Base-by-base conservation (phyloP, 768 basidiomycete species). In the Leucocoprinus sp. region DNA sequence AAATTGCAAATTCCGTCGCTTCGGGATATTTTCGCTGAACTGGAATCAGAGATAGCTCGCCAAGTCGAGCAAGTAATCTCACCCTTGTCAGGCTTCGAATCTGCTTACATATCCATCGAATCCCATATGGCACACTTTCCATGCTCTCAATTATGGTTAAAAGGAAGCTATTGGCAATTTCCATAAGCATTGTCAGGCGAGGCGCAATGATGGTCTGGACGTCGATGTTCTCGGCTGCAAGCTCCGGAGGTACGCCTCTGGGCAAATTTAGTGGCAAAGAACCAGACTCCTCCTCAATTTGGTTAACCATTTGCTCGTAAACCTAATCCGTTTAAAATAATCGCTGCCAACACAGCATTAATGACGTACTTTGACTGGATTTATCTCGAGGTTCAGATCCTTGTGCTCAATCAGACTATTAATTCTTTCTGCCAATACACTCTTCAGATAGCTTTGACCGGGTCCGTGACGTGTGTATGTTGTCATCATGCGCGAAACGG, bases 401-500 rank as follows among this genome's bases (percentile, higher is more conserved):
- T 97, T 98, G 72, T 98, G 96, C 63, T 99, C 96, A 56, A 99
- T 98, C 53, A 99, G 71, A 56, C 90, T 92, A 67, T 99, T 98
- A 66, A 99, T 98, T 53, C 95, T 82, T 60, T 99, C 96, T 19
- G 96, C 93, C 37, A 99, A 74, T 22, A 98, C 93, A 52, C 86
- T 84, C 73, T 99, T 99, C 53, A 99, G 80, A 64, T 98, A 99
- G 56, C 91, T 93, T 65, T 98, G 96, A 46, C 96, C 96, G 1
- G 96, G 96, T 48, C 96, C 96, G 45, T 96, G 86, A 50, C 96
- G 88, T 43, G 96, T 98, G 66, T 99, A 99, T 15, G 96, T 98
- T 36, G 96, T 99, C 96, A 99, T 99, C 96, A 99, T 99, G 29
- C 96, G 84, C 39, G 93, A 97, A 18, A 99, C 96, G 37, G 96